phyloP scores from a whole-genome alignment of 768 basidiomycete species.

The Amanita rubescens region DNA sequence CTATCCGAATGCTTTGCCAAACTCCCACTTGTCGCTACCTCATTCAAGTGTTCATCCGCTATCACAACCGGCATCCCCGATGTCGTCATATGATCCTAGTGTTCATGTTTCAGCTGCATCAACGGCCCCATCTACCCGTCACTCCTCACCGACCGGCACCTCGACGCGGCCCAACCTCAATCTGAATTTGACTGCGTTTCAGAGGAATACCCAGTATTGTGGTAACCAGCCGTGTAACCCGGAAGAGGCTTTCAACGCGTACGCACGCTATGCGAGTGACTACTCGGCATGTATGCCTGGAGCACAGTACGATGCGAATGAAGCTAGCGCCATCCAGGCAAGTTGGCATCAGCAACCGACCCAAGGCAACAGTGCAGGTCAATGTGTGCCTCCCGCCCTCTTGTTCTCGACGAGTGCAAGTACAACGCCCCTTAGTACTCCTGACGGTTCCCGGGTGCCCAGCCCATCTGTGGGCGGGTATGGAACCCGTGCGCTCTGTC shows the following conservation, averaged over 20 bases:
- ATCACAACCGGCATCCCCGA: constrained; percentile 41
- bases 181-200: constrained; percentile 20
- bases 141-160: constrained; percentile 23
- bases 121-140: constrained; percentile 26
- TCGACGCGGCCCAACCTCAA: constrained; percentile 11
- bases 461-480: constrained; percentile 14
- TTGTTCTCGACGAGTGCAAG: constrained; percentile 37
- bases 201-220: constrained; percentile 5
- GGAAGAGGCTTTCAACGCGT: constrained; percentile 61
- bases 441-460: constrained; percentile 36
- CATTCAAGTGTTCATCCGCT: constrained; percentile 21
- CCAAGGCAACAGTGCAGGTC: constrained; percentile 21
- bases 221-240: constrained; percentile 22
- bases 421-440: constrained; percentile 40
- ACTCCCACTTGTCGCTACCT: constrained; percentile 19
- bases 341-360: constrained; percentile 17
- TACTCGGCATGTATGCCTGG: constrained; percentile 60
- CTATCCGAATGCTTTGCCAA: constrained; percentile 28
- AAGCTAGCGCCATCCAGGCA: constrained; percentile 21
- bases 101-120: constrained; percentile 4
- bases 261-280: constrained; percentile 55
- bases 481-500: constrained; percentile 3
- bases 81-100: constrained; percentile 30
- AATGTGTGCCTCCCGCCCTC: constrained; percentile 60
- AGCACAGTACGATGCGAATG: constrained; percentile 35